Base-by-base conservation (phyloP, 352 stramenopile genomes). In the Globisporangium nodosum region DNA sequence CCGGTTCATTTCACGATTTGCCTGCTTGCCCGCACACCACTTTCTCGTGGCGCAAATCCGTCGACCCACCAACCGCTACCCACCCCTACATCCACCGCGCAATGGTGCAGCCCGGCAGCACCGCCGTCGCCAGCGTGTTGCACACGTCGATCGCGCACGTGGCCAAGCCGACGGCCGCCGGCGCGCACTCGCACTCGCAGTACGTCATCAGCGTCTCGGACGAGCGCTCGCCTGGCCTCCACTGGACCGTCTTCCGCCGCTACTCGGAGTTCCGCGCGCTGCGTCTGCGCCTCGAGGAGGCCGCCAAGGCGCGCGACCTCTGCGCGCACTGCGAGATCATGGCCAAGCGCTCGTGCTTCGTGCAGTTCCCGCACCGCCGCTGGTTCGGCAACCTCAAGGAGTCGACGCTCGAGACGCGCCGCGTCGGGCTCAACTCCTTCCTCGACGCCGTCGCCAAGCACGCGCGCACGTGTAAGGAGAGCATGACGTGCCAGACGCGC, bases 171-270 rank as follows among this genome's bases (percentile, higher is more conserved):
- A 74, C 78, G 27, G 63, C 60, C 30, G 63, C 75, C 3, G 70
- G 72, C 58, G 62, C 81, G 42, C 85, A 95, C 65, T 73, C 77
- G 37, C 78, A 86, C 63, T 90, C 85, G 51, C 85, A 95, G 63
- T 95, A 89, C 64, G 67, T 92, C 45, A 85, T 95, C 64, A 73
- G 81, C 67, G 85, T 95, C 42, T 91, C 81, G 51, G 85, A 95
- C 55, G 80, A 90, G 60, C 85, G 85, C 61, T 83, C 68, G 15
- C 66, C 74, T 0, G 73, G 71, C 7, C 73, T 90, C 49, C 71
- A 90, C 52, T 95, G 85, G 85, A 89, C 77, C 30, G 82, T 95
- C 53, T 90, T 92, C 66, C 80, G 85, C 2, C 83, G 85, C 51
- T 95, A 83, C 71, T 92, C 81, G 18, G 85, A 93, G 68, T 95